Evolutionary conservation across 805 yeast genomes (phyloP), one percentile per base, ranked within the genome.

Genomic region (Metschnikowia orientalis): DNA sequence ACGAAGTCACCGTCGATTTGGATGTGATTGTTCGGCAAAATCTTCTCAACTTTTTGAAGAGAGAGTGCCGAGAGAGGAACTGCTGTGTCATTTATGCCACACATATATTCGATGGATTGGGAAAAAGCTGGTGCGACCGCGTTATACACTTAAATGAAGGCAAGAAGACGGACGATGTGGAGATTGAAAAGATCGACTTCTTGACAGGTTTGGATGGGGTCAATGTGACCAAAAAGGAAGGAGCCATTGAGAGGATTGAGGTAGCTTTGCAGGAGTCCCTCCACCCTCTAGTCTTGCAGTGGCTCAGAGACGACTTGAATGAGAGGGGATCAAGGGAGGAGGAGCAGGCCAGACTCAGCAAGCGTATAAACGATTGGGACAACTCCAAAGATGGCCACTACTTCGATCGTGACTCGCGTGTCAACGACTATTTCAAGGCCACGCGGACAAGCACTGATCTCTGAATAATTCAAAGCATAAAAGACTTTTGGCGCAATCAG

Each of bases 1-100:
- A 92, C 56, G 98, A 92, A 56, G 97, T 92, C 23, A 92, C 98
- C 0, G 95, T 92, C 17, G 98, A 92, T 57, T 69, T 92, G 45
- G 98, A 92, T 53, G 98, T 92, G 5, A 69, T 92, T 30, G 97
- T 89, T 2, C 71, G 98, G 47, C 75, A 79, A 20, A 69, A 86
- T 34, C 62, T 92, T 30, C 63, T 92, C 41, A 63, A 69, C 1
- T 92, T 85, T 53, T 63, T 92, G 47, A 71, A 70, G 44, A 51
- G 59, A n/a, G 98, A 92, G 54, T 86, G 96, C 4, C 65, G 63
- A 30, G 53, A 62, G 0, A 69, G 97, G 38, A 59, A 71, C 12
- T 79, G 94, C 40, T 77, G 88, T 29, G 85, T 92, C 22, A 78
- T 90, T 4, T 92, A 92, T 54, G 92, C 97, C 3, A 92, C 98